Conservation (phyloP, 257 asterid genomes). For the Lantana camara region DNA sequence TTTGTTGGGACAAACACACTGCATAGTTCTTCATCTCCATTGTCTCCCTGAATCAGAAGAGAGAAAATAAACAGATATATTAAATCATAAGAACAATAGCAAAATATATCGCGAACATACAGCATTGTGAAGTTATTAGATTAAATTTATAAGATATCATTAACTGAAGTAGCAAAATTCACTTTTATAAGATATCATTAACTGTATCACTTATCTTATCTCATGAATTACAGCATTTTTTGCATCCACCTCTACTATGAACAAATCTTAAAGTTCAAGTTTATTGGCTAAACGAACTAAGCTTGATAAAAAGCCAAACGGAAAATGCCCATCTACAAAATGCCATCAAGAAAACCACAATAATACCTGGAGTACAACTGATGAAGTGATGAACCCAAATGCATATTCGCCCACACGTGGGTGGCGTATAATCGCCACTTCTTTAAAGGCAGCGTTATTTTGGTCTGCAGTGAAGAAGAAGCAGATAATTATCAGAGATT, state of each 20-base stretch:
- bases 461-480: constrained; percentile 56
- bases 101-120: neutral
- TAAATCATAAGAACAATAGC: neutral
- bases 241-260: too few relatives aligned
- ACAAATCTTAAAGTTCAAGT: constrained; percentile 1
- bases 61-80: neutral
- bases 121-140: neutral
- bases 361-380: constrained; percentile 83
- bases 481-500: constrained; percentile 16
- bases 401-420: constrained; percentile 98
- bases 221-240: too few relatives aligned
- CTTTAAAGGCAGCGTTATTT: constrained; percentile 86
- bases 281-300: neutral
- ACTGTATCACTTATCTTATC: too few relatives aligned
- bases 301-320: constrained; percentile 1
- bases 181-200: too few relatives aligned
- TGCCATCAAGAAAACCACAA: constrained; percentile 10
- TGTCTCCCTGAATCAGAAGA: constrained; percentile 59
- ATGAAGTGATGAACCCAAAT: constrained; percentile 89
- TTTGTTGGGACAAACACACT: constrained; percentile 92
- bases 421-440: constrained; percentile 84
- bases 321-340: constrained; percentile 4
- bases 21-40: constrained; percentile 88
- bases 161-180: too few relatives aligned
- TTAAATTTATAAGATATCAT: neutral